Evolutionary conservation across 1,284 basidiomycete species (phyloP).

Genomic region (Rhodotorula sp.): DNA sequence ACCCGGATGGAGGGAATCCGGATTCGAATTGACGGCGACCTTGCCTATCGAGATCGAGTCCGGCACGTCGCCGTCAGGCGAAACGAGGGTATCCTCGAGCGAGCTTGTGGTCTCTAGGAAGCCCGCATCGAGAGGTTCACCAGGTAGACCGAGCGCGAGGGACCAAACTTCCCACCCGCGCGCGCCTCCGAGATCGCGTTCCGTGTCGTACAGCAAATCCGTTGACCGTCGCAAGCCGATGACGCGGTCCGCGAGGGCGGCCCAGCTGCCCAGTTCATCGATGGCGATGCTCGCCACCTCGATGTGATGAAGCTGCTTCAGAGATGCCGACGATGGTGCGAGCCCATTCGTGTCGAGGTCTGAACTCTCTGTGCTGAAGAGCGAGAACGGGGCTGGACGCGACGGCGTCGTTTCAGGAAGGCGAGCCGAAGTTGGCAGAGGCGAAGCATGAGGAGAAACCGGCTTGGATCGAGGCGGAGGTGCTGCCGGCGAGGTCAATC

Average conservation of each 20-base stretch:
- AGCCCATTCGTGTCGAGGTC: no score
- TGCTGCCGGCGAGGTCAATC: slow-evolving; percentile 39
- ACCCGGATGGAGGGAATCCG: not conserved
- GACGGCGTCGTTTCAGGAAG: not conserved
- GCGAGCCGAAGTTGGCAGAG: slow-evolving; percentile 6
- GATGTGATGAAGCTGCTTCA: slow-evolving; percentile 48
- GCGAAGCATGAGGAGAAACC: slow-evolving; percentile 48
- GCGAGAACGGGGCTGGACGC: no score
- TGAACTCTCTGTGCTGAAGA: not conserved
- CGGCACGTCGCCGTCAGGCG: not conserved
- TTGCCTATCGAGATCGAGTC: not conserved
- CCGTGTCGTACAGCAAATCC: not conserved
- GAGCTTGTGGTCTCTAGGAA: slow-evolving; percentile 9
- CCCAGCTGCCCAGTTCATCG: slow-evolving; percentile 73
- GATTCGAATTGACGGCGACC: not conserved
- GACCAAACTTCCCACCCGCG: slow-evolving; percentile 31
- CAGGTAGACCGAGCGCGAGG: slow-evolving; percentile 1
- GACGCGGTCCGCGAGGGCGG: slow-evolving; percentile 55
- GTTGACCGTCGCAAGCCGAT: not conserved
- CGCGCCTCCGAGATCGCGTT: not conserved
- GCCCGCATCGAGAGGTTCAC: slow-evolving; percentile 8
- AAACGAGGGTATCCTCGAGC: slow-evolving; percentile 3
- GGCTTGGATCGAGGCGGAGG: slow-evolving; percentile 68
- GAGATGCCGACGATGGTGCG: no score
- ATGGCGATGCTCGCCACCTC: slow-evolving; percentile 58